Evolutionary conservation across 176 grass and related monocot genomes (phyloP).

Genomic region (Zizania latifolia): DNA sequence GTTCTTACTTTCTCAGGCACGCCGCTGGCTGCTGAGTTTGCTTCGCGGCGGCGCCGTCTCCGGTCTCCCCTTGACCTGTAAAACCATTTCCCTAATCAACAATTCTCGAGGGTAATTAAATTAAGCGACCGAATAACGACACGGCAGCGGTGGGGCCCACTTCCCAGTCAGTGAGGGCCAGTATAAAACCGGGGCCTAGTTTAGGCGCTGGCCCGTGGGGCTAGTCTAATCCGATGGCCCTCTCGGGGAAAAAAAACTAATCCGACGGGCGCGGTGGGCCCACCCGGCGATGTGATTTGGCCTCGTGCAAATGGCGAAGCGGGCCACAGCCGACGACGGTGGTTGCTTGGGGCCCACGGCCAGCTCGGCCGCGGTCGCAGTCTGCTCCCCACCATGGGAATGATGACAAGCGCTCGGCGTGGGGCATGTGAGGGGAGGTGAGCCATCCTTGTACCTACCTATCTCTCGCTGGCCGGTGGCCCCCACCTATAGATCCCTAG

Average conservation of each 20-base stretch:
- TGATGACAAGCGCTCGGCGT: background rate
- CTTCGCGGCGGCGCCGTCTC: constrained; percentile 38
- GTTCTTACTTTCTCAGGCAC: no score
- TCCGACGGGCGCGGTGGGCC: no score
- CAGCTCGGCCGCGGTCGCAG: background rate
- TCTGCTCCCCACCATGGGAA: background rate
- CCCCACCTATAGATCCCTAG: no score
- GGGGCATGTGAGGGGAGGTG: background rate
- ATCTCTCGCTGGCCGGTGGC: no score
- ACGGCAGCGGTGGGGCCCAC: background rate
- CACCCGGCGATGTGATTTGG: no score
- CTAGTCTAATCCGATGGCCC: no score
- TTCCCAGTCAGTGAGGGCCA: no score
- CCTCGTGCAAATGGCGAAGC: no score
- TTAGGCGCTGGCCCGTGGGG: no score
- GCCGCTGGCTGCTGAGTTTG: constrained; percentile 43
- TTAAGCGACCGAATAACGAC: background rate
- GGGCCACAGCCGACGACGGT: no score
- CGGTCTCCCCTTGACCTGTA: constrained; percentile 37
- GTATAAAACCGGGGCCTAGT: background rate
- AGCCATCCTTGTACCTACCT: background rate
- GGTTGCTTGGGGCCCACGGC: constrained; percentile 7
- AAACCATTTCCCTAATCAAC: background rate
- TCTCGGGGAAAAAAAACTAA: no score
- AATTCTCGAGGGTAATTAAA: background rate